Conservation (phyloP, 108 stramenopile species). For the Seminavis robusta region DNA sequence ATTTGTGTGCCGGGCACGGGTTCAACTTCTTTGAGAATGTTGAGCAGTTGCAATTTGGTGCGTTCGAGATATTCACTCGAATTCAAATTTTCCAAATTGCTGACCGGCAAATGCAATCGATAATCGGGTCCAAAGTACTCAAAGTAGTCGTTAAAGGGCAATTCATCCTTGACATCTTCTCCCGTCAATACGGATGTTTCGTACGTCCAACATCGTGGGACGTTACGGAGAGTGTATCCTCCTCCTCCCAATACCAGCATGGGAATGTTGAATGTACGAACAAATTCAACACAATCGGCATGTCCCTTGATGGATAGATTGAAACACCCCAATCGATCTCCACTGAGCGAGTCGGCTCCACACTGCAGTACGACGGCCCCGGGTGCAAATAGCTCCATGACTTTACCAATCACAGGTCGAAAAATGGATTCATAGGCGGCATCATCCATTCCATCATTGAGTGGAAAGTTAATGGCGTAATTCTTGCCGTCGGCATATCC, state of each 20-base stretch:
- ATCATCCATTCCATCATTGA: conserved; percentile 95
- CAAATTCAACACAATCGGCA: conserved; percentile 91
- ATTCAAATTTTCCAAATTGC: conserved; percentile 98
- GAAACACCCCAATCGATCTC: conserved; percentile 97
- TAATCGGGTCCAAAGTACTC: conserved; percentile 99
- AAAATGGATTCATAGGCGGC: conserved; percentile 82
- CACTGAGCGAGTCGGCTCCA: conserved; percentile 96
- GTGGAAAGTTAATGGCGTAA: conserved; percentile 98
- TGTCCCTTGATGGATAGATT: conserved; percentile 95
- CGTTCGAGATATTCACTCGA: conserved; percentile 81
- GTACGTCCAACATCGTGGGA: conserved; percentile 98
- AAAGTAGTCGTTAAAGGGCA: conserved; percentile 99
- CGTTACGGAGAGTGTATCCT: conserved; percentile 98
- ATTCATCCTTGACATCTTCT: conserved; percentile 80
- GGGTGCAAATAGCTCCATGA: conserved; percentile 94
- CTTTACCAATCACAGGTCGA: conserved; percentile 92
- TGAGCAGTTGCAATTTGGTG: conserved; percentile 79
- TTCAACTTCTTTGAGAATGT: conserved; percentile 75
- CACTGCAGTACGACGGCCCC: conserved; percentile 98
- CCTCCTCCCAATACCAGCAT: conserved; percentile 97
- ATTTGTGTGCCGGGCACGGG: conserved; percentile 82
- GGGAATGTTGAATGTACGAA: conserved; percentile 92
- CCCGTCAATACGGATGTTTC: conserved; percentile 93
- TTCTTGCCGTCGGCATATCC: conserved; percentile 93
- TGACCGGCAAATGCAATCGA: conserved; percentile 91